Base-by-base conservation (phyloP, 2,329 filamentous ascomycete genomes). In the Fusarium nelsonii region DNA sequence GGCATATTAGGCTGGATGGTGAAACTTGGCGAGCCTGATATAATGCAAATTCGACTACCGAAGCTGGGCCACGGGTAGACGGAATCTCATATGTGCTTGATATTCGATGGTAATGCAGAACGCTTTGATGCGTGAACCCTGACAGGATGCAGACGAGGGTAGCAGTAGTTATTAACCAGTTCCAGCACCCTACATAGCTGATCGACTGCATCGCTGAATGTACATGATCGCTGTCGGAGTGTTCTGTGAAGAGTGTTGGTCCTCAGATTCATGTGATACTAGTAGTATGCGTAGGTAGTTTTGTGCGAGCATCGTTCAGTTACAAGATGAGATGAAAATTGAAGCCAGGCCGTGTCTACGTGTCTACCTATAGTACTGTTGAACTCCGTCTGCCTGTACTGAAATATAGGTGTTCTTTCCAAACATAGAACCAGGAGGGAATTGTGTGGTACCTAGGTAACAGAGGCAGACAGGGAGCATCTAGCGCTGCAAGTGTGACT, bases 131-230 rank as follows among this genome's bases (percentile, higher is more conserved):
- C 65, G 65, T 43, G 63, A 74, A 72, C 72, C 62, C 49, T 59
- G 63, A 69, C 58, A 55, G 58, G 49, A 65, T 63, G 63, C 53
- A 57, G 69, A 58, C 68, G 71, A 73, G 68, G 73, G 48, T 72
- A 61, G 37, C 20, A 36, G 46, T 8, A 50, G 33, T 56, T 53
- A 49, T 49, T 65, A 68, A 73, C 56, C 67, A 66, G 58, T 48
- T 73, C 58, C 57, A 74, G 68, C 73, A 64, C 59, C 52, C 52
- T 74, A 71, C 68, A 75, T 59, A 65, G 37, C 34, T 56, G 71
- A 50, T 55, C 68, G 62, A 68, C 71, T 51, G 55, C 37, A 33
- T 33, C 15, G 52, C 40, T 44, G 54, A 62, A 44, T 20, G 11
- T 32, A 26, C 34, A 20, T 18, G 20, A 30, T 49, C 40, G 16